Evolutionary conservation across 257 asterid genomes (phyloP).

Genomic region (Datura wrightii): DNA sequence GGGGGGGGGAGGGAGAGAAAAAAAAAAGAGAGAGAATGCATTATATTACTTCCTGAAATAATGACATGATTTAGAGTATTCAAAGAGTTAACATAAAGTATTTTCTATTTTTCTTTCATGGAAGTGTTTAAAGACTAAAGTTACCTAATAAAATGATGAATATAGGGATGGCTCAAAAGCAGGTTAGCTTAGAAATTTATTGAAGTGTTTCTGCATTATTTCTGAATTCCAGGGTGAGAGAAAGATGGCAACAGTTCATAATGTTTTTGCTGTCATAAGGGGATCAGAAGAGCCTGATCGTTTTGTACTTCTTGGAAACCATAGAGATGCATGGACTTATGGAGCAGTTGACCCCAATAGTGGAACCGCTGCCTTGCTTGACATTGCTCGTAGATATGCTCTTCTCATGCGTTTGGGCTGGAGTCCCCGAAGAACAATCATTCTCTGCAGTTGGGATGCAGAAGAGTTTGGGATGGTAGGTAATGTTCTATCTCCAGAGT

Average conservation of each 20-base stretch:
- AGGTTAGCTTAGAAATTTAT: slow-evolving; percentile 5
- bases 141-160: neutral
- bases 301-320: slow-evolving; percentile 79
- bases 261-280: slow-evolving; percentile 72
- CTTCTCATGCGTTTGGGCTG: slow-evolving; percentile 79
- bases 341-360: slow-evolving; percentile 99
- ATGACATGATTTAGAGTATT: neutral
- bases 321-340: slow-evolving; percentile 99
- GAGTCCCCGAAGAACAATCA: slow-evolving; percentile 84
- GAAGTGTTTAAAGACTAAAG: neutral
- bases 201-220: slow-evolving; percentile 21
- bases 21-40: neutral
- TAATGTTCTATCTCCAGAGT: slow-evolving; percentile 49
- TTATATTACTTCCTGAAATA: neutral
- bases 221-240: slow-evolving; percentile 69
- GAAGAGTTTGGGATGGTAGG: slow-evolving; percentile 99
- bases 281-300: slow-evolving; percentile 91
- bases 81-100: neutral
- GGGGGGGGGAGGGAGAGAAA: neutral
- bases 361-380: slow-evolving; percentile 94
- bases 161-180: neutral
- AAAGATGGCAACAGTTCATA: slow-evolving; percentile 65
- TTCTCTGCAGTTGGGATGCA: slow-evolving; percentile 98
- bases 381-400: slow-evolving; percentile 79
- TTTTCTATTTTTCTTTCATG: neutral